phyloP scores from a whole-genome alignment of 805 yeast genomes.

The Saccharomycopsis sp. region DNA sequence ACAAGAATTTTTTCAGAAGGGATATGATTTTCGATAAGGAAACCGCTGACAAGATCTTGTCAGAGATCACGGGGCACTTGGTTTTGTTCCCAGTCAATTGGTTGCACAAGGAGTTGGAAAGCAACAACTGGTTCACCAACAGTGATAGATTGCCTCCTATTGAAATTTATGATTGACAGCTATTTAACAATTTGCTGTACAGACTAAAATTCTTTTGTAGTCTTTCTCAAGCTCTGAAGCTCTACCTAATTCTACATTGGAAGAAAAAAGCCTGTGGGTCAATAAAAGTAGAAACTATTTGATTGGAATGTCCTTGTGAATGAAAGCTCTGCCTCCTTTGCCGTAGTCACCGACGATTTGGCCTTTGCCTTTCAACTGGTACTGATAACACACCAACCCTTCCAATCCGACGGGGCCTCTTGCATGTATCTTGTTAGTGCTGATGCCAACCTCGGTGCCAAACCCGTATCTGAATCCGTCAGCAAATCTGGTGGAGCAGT shows the following conservation, averaged over 20 bases:
- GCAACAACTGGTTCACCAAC: conserved; percentile 91
- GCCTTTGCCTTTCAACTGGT: conserved; percentile 85
- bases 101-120: conserved; percentile 78
- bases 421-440: conserved; percentile 95
- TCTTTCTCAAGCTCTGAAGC: no score
- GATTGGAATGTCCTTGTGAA: conserved; percentile 65
- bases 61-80: conserved; percentile 73
- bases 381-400: conserved; percentile 93
- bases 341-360: conserved; percentile 86
- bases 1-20: conserved; percentile 21
- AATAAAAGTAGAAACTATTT: no score
- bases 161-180: conserved; percentile 74
- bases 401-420: conserved; percentile 98
- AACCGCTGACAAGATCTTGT: conserved; percentile 65
- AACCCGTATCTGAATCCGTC: conserved; percentile 98
- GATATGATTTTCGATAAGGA: conserved; percentile 58
- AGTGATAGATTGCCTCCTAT: conserved; percentile 92
- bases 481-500: conserved; percentile 93
- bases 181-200: no score
- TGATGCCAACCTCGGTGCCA: conserved; percentile 97
- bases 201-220: no score
- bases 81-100: conserved; percentile 91
- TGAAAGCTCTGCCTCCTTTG: conserved; percentile 74
- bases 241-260: no score
- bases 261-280: no score